Percentiles rank a stretch among this genome's conserved stretches.
Conservation (phyloP, 2,329 filamentous ascomycete genomes). For the Aspergillus fumigatus region DNA sequence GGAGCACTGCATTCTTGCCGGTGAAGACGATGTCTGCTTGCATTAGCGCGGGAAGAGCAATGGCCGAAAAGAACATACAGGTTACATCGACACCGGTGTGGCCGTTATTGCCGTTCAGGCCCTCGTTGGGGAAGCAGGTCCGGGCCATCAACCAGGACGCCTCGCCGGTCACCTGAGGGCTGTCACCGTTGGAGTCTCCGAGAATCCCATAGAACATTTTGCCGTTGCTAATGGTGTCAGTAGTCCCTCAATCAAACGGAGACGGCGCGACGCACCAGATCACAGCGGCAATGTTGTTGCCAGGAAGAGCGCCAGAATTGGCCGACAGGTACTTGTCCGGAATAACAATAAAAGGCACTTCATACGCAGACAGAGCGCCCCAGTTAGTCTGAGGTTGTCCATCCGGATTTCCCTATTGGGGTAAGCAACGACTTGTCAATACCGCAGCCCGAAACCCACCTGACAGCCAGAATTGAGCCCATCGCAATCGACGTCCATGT, state of each 20-base stretch:
- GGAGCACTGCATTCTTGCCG: constrained; percentile 22
- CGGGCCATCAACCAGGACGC: constrained; percentile 33
- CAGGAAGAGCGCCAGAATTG: constrained; percentile 16
- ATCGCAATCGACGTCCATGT: constrained; percentile 34
- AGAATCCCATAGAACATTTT: constrained; percentile 33
- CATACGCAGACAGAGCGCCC: constrained; percentile 27
- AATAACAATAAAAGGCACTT: constrained; percentile 30
- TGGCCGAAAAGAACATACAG: constrained; percentile 13
- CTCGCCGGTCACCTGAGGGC: constrained; percentile 28
- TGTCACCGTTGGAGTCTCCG: constrained; percentile 27
- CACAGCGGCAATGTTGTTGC: constrained; percentile 28
- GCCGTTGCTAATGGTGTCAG: constrained; percentile 15
- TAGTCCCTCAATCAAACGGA: background rate
- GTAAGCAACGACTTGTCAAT: background rate
- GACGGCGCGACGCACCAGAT: constrained; percentile 19
- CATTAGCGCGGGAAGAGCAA: background rate
- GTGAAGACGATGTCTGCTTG: constrained; percentile 27
- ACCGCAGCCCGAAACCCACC: constrained; percentile 2
- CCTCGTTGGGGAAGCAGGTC: constrained; percentile 28
- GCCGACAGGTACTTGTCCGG: constrained; percentile 23
- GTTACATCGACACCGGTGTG: constrained; percentile 26
- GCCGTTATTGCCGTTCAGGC: constrained; percentile 23
- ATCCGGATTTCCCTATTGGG: constrained; percentile 23
- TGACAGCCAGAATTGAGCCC: constrained; percentile 25
- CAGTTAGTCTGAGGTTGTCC: constrained; percentile 24